A percentile compares a stretch with the other conserved stretches of the same genome.
Evolutionary conservation across 805 yeast species (phyloP).

Genomic region (Nakazawaea holstii): DNA sequence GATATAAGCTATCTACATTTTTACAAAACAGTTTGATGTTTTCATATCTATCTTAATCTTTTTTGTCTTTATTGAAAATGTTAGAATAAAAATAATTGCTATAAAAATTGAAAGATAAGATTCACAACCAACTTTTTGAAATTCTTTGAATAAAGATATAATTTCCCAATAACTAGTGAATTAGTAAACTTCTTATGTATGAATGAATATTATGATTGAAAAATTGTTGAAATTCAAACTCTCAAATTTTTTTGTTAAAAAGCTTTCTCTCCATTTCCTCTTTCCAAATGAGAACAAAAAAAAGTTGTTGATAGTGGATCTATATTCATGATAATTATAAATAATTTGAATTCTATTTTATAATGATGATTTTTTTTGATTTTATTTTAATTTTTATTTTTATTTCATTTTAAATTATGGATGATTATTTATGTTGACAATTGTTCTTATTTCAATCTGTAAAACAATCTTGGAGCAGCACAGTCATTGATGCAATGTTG

Average conservation of each 20-base stretch:
- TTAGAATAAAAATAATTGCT: no score
- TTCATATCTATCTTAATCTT: no score
- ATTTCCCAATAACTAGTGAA: background rate
- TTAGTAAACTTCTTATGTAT: background rate
- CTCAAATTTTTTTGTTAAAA: background rate
- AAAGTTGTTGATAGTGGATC: background rate
- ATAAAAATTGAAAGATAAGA: no score
- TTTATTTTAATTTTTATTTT: no score
- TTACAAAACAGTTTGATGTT: no score
- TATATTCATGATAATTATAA: conserved; percentile 1
- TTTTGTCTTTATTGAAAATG: no score
- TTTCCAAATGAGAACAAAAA: background rate
- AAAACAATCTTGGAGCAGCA: conserved; percentile 85
- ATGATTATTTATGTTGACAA: conserved; percentile 4
- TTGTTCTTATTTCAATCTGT: conserved; percentile 64
- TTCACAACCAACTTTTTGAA: no score
- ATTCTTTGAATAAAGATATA: no score
- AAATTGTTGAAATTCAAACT: background rate
- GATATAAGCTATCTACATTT: no score
- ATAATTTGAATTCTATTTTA: background rate
- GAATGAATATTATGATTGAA: background rate
- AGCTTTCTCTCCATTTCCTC: background rate
- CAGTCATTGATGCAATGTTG: conserved; percentile 91
- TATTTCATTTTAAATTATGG: conserved; percentile 21
- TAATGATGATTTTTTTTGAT: background rate